A percentile compares a stretch with the other conserved stretches of the same genome.
Conservation (phyloP, 345 rosid genomes). For the Passiflora organensis region DNA sequence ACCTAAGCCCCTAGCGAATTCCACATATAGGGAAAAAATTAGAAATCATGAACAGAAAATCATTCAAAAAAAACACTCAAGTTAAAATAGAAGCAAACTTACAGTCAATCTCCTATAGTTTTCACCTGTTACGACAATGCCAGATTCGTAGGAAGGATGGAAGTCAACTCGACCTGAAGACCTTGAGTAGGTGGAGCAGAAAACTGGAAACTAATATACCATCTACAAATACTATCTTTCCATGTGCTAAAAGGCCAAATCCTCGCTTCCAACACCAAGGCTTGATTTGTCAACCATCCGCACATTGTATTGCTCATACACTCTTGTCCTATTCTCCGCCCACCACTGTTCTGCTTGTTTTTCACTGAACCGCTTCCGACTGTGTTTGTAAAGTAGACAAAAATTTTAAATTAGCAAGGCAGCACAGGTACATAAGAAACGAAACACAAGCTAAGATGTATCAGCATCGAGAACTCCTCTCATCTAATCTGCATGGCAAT, state of each 20-base stretch:
- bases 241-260: constrained; percentile 46
- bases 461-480: neutral
- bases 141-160: constrained; percentile 15
- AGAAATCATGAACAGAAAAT: constrained; percentile 12
- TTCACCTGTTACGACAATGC: constrained; percentile 17
- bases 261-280: constrained; percentile 73
- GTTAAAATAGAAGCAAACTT: constrained; percentile 5
- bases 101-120: constrained; percentile 25
- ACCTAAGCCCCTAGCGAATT: constrained; percentile 34
- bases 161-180: constrained; percentile 24
- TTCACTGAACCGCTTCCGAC: constrained; percentile 91
- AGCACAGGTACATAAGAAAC: neutral
- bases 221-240: constrained; percentile 25
- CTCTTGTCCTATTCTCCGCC: constrained; percentile 87
- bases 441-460: neutral
- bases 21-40: constrained; percentile 20
- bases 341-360: constrained; percentile 98
- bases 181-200: no score
- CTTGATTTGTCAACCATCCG: constrained; percentile 73
- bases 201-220: constrained; percentile 19
- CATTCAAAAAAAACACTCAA: neutral
- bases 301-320: constrained; percentile 80
- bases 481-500: no score
- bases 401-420: neutral
- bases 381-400: constrained; percentile 31